These are phyloP conservation scores for Thermoascus crustaceus DNA, from an alignment of 2,329 filamentous ascomycete species.

Conservation along the genomic window DNA sequence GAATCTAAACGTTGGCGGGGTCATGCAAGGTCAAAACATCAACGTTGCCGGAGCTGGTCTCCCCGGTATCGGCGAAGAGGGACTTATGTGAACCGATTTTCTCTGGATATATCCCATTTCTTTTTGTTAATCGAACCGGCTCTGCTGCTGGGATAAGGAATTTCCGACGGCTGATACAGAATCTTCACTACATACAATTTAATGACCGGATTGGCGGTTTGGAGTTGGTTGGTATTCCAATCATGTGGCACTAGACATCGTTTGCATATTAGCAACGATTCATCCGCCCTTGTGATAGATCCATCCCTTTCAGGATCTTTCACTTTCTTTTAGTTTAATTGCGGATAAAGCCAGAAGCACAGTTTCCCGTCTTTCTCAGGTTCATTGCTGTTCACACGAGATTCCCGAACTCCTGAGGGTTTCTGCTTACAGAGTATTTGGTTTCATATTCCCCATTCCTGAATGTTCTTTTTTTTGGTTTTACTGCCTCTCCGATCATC, in stretches of 20 bases:
- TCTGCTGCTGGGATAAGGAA: background rate
- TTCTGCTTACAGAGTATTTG: background rate
- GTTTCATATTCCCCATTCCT: background rate
- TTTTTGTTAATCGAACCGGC: background rate
- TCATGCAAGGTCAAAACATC: slow-evolving; percentile 40
- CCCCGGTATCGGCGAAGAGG: slow-evolving; percentile 39
- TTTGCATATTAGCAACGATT: background rate
- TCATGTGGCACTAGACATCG: background rate
- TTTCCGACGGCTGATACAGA: slow-evolving; percentile 1
- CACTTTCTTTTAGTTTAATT: background rate
- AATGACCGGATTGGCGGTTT: slow-evolving; percentile 23
- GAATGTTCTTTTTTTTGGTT: background rate
- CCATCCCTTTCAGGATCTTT: background rate
- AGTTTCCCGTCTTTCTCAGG: background rate
- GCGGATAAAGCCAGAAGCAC: background rate
- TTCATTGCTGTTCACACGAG: background rate
- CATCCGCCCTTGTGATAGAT: background rate
- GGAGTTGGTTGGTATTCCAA: slow-evolving; percentile 14
- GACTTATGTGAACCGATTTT: slow-evolving; percentile 23
- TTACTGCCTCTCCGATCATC: background rate
- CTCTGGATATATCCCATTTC: background rate
- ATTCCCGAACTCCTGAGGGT: no score
- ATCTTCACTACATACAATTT: slow-evolving; percentile 15
- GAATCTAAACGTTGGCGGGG: slow-evolving; percentile 31
- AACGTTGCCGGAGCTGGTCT: slow-evolving; percentile 42